Conservation (phyloP, 768 basidiomycete species). For the Chalciporus piperatus region DNA sequence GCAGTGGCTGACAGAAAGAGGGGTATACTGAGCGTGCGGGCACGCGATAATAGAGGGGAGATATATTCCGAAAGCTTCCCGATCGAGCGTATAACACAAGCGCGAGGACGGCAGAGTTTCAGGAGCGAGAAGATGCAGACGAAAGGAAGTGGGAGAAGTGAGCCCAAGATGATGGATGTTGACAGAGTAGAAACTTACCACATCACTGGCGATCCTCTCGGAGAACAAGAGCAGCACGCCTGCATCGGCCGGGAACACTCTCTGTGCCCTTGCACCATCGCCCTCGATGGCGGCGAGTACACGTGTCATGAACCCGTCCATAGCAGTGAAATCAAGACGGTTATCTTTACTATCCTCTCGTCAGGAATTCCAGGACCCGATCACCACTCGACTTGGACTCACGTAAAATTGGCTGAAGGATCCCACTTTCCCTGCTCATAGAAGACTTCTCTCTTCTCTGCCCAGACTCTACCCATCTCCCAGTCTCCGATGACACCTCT, state of each 20-base stretch:
- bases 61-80: constrained; percentile 84
- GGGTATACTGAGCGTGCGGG: constrained; percentile 69
- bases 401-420: constrained; percentile 80
- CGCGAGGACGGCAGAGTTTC: constrained; percentile 1
- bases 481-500: constrained; percentile 45
- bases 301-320: constrained; percentile 85
- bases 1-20: constrained; percentile 82
- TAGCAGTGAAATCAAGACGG: constrained; percentile 81
- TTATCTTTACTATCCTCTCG: constrained; percentile 42
- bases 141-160: constrained; percentile 1
- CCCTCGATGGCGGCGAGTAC: constrained; percentile 63
- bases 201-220: constrained; percentile 81
- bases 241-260: constrained; percentile 81
- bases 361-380: not conserved
- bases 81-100: not conserved
- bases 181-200: constrained; percentile 46
- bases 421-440: constrained; percentile 83
- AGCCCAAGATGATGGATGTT: too few relatives aligned
- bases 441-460: constrained; percentile 92
- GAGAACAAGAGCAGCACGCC: constrained; percentile 79
- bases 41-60: constrained; percentile 68
- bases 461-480: constrained; percentile 95
- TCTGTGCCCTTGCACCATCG: constrained; percentile 77
- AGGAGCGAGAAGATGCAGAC: too few relatives aligned
- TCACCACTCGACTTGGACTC: constrained; percentile 24